Evolutionary conservation across 805 yeast genomes (phyloP).

Genomic region (Yamadazyma philogaea): DNA sequence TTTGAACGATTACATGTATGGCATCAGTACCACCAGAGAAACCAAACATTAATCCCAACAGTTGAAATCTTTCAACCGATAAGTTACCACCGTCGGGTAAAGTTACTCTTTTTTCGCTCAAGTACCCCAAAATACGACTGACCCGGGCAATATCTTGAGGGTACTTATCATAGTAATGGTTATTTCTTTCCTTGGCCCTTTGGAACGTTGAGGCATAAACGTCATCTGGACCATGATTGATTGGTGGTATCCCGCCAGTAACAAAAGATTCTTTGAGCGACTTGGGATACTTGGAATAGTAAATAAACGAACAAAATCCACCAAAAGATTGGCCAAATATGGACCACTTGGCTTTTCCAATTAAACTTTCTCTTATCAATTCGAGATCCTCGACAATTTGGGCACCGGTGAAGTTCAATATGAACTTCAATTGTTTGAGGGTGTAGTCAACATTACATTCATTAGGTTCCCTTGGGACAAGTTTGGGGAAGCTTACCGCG

Average conservation of each 20-base stretch:
- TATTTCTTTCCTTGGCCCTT: slow-evolving; percentile 47
- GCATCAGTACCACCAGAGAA: slow-evolving; percentile 47
- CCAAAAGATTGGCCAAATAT: slow-evolving; percentile 56
- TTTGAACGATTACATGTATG: slow-evolving; percentile 44
- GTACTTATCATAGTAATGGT: slow-evolving; percentile 45
- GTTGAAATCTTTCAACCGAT: slow-evolving; percentile 51
- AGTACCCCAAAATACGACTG: slow-evolving; percentile 31
- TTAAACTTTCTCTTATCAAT: slow-evolving; percentile 35
- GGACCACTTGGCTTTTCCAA: slow-evolving; percentile 44
- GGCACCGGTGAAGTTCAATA: slow-evolving; percentile 51
- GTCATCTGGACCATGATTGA: slow-evolving; percentile 41
- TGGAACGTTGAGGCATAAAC: slow-evolving; percentile 49
- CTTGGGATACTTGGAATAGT: slow-evolving; percentile 43
- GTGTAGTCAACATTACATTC: slow-evolving; percentile 17
- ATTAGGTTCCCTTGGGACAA: slow-evolving; percentile 13
- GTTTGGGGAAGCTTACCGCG: slow-evolving; percentile 20
- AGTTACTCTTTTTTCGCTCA: slow-evolving; percentile 24
- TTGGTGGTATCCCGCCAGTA: slow-evolving; percentile 61
- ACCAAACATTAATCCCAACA: slow-evolving; percentile 51
- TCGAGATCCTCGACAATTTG: slow-evolving; percentile 52
- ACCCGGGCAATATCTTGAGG: slow-evolving; percentile 46
- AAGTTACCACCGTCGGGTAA: slow-evolving; percentile 53
- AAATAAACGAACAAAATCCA: slow-evolving; percentile 51
- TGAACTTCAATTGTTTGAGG: slow-evolving; percentile 33
- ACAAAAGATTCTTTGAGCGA: slow-evolving; percentile 44